A percentile compares a stretch with the other conserved stretches of the same genome.
Evolutionary conservation across 2,329 filamentous ascomycete genomes (phyloP).

Genomic region (Zymoseptoria pseudotritici): DNA sequence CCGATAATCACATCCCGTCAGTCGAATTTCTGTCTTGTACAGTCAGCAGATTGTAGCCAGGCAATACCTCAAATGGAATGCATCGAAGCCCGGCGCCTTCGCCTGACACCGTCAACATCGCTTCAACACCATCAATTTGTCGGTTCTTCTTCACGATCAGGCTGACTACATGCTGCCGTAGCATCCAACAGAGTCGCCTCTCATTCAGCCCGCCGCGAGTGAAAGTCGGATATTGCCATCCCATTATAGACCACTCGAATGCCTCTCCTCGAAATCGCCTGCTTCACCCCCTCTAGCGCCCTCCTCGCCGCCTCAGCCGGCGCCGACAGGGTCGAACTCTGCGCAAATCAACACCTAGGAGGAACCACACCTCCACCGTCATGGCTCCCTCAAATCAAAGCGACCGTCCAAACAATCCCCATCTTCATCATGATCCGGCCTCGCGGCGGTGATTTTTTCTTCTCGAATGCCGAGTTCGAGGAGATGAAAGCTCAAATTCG

Average conservation of each 20-base stretch:
- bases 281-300: slow-evolving; percentile 40
- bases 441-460: slow-evolving; percentile 40
- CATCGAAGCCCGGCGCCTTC: too few species aligned
- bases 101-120: too few species aligned
- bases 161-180: too few species aligned
- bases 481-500: slow-evolving; percentile 38
- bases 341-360: slow-evolving; percentile 34
- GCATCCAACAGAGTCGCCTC: too few species aligned
- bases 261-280: slow-evolving; percentile 42
- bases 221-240: too few species aligned
- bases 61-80: too few species aligned
- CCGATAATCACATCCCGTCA: too few species aligned
- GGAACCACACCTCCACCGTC: slow-evolving; percentile 36
- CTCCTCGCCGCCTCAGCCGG: slow-evolving; percentile 36
- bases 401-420: slow-evolving; percentile 30
- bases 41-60: too few species aligned
- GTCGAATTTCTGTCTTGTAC: too few species aligned
- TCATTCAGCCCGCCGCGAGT: too few species aligned
- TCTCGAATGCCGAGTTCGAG: slow-evolving; percentile 35
- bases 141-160: too few species aligned
- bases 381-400: slow-evolving; percentile 23
- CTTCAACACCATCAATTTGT: too few species aligned
- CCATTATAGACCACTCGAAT: slow-evolving; percentile 4
- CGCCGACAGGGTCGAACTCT: slow-evolving; percentile 48
- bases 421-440: slow-evolving; percentile 50